Base-by-base conservation (phyloP, 1,139 yeast genomes). In the Debaryomyces robertsiae region DNA sequence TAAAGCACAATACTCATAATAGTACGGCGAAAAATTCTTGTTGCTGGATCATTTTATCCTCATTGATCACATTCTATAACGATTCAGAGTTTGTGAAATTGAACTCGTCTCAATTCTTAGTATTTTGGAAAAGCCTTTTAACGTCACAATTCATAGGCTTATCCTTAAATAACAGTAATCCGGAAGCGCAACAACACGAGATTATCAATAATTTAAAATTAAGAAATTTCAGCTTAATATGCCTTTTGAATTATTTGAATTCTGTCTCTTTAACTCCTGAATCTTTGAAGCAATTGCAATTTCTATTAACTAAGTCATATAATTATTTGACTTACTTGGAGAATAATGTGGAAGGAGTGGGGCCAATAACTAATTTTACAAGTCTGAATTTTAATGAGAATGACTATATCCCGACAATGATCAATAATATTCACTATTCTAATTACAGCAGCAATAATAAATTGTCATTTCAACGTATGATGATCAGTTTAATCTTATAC, bases 71-170 rank as follows among this genome's bases (percentile, higher is more conserved):
- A 15, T 78, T 84, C 44, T 83, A 85, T 34, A 75, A 77, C 9
- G 72, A 76, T 11, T 66, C 71, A 1, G 78, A 73, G 45, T 84
- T 82, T 50, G 78, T 86, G 30, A 78, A 77, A 48, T 75, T 86
- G 46, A 87, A 88, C 55, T 73, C 89, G 3, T 78, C 93, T 0
- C 96, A 88, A 55, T 73, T 88, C 42, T 67, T 89, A 36, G 75
- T 81, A 4, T 78, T 89, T 47, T 90, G 96, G 96, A 87, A 87
- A 54, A 79, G 82, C 44, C 73, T 89, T n/a, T 66, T 90, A 40
- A 84, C 90, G 2, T 68, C 77, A 2, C 77, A 72, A 44, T 71
- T 62, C 38, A 63, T 68, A 27, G 60, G 72, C 16, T 52, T 67
- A 1, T 58, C 62, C 9, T 50, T 65, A 24, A 53, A 56, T 35